Evolutionary conservation across 305 asterid species (phyloP).

Genomic region (Fraxinus xanthoxyloides): DNA sequence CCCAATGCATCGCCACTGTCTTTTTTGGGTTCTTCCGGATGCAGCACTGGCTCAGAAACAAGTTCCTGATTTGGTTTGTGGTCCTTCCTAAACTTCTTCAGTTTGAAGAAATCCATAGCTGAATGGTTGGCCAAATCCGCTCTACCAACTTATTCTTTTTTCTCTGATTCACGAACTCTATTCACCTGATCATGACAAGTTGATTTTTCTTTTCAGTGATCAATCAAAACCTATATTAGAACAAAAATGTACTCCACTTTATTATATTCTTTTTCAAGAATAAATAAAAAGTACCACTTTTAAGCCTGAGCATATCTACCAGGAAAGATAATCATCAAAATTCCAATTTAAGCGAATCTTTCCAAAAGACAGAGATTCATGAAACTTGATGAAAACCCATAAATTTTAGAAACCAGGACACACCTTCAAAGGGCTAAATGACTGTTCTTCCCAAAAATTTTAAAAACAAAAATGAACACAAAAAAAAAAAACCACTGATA

Average conservation of each 20-base stretch:
- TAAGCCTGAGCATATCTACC: neutral
- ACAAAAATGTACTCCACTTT: neutral
- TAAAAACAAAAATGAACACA: neutral
- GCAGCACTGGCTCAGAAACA: constrained; percentile 41
- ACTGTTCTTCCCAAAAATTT: neutral
- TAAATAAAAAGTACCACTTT: neutral
- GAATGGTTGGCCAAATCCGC: neutral
- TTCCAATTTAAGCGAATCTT: constrained; percentile 7
- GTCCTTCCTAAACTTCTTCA: constrained; percentile 63
- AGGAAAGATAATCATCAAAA: neutral
- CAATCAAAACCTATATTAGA: neutral
- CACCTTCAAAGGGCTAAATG: constrained; percentile 20
- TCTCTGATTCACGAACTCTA: neutral
- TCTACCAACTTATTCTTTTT: constrained; percentile 11
- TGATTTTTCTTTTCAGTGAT: constrained; percentile 4
- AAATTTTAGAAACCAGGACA: constrained; percentile 6
- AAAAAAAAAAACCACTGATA: neutral
- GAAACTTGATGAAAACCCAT: constrained; percentile 8
- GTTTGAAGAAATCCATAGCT: constrained; percentile 73
- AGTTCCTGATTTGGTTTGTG: constrained; percentile 46
- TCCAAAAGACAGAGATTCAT: neutral
- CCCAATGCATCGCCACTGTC: constrained; percentile 38
- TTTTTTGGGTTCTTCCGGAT: constrained; percentile 52
- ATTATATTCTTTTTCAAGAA: constrained; percentile 1
- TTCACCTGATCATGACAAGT: constrained; percentile 18